Conservation (phyloP, 345 rosid species). For the Murraya paniculata region DNA sequence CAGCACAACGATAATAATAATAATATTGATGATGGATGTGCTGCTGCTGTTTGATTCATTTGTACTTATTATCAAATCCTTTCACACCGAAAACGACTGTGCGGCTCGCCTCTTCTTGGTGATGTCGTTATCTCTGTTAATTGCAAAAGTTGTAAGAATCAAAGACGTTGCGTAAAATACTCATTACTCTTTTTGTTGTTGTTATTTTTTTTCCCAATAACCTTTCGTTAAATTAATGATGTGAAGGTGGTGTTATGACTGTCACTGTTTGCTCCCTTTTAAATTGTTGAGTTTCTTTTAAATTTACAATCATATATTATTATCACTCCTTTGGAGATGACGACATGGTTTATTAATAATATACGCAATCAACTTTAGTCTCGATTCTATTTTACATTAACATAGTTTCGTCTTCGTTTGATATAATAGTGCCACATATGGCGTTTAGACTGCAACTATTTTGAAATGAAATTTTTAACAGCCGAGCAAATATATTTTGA, state of each 20-base stretch:
- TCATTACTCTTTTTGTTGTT: background rate
- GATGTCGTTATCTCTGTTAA: background rate
- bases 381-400: too few species aligned
- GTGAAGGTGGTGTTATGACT: background rate
- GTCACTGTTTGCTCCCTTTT: too few species aligned
- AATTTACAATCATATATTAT: too few species aligned
- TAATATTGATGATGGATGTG: slow-evolving; percentile 5
- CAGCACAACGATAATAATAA: background rate
- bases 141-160: background rate
- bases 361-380: too few species aligned
- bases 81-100: background rate
- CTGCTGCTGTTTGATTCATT: slow-evolving; percentile 29
- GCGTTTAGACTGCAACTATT: too few species aligned
- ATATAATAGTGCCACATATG: too few species aligned
- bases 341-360: background rate
- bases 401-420: too few species aligned
- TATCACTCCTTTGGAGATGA: background rate
- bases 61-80: background rate
- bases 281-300: background rate
- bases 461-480: too few species aligned
- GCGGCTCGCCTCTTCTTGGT: background rate
- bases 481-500: too few species aligned
- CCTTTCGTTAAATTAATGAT: too few species aligned
- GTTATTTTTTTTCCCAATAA: background rate
- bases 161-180: background rate